A percentile compares a stretch with the other conserved stretches of the same genome.
Conservation (phyloP, 2,329 filamentous ascomycete genomes). For the Botryotinia convoluta region DNA sequence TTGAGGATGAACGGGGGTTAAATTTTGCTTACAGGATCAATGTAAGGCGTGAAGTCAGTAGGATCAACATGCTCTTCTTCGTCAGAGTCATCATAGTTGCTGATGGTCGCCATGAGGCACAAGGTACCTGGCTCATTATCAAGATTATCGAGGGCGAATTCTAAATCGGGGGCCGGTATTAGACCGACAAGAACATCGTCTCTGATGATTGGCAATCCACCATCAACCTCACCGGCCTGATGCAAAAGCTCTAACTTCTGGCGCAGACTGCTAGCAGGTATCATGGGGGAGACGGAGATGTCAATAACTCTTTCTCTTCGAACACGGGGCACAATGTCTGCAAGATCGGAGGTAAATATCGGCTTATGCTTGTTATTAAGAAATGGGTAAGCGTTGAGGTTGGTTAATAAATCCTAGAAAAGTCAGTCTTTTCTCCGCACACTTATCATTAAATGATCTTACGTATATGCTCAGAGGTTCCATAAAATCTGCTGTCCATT, state of each 20-base stretch:
- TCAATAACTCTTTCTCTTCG: constrained; percentile 81
- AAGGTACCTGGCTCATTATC: constrained; percentile 68
- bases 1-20: constrained; percentile 3
- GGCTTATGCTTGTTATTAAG: constrained; percentile 96
- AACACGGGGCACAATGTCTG: constrained; percentile 77
- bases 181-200: constrained; percentile 79
- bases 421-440: constrained; percentile 27
- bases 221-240: constrained; percentile 83
- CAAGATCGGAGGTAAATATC: constrained; percentile 82
- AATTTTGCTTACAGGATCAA: constrained; percentile 69
- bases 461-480: constrained; percentile 93
- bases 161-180: constrained; percentile 90
- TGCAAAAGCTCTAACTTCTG: constrained; percentile 79
- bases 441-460: constrained; percentile 27
- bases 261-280: constrained; percentile 74
- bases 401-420: constrained; percentile 76
- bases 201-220: constrained; percentile 82
- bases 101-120: constrained; percentile 77
- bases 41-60: constrained; percentile 85
- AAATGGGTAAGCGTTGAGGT: constrained; percentile 97
- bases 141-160: constrained; percentile 85
- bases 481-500: constrained; percentile 95
- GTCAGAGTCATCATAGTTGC: constrained; percentile 62
- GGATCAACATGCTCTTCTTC: constrained; percentile 57
- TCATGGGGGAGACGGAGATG: constrained; percentile 76